Conservation (phyloP, 208 protist genomes). For the Borovskyia barvae region DNA sequence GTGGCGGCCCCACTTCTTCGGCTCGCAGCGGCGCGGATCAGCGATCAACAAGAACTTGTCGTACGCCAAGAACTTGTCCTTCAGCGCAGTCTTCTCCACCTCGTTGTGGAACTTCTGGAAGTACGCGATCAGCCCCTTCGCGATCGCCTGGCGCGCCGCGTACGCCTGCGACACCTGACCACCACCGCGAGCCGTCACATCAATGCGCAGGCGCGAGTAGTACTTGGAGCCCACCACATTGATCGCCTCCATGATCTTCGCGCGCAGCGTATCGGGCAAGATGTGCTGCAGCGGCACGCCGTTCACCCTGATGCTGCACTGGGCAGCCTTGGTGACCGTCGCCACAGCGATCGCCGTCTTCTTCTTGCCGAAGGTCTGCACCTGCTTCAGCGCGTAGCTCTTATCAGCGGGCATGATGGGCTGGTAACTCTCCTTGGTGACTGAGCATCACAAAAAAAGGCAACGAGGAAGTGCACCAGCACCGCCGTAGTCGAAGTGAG, state of each 20-base stretch:
- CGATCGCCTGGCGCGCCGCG: slow-evolving; percentile 98
- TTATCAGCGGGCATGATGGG: slow-evolving; percentile 70
- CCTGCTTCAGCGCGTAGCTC: slow-evolving; percentile 83
- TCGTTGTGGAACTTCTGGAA: slow-evolving; percentile 98
- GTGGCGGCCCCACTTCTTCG: slow-evolving; percentile 99
- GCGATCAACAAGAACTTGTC: slow-evolving; percentile 99
- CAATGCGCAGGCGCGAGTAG: slow-evolving; percentile 97
- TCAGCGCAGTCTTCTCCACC: slow-evolving; percentile 97
- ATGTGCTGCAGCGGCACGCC: slow-evolving; percentile 97
- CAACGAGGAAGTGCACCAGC: no score
- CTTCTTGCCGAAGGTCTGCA: slow-evolving; percentile 96
- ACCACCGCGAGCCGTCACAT: slow-evolving; percentile 97
- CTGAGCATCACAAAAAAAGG: no score
- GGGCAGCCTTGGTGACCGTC: slow-evolving; percentile 93
- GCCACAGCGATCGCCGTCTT: slow-evolving; percentile 99
- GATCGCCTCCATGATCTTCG: slow-evolving; percentile 98
- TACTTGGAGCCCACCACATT: slow-evolving; percentile 94
- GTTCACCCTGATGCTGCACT: slow-evolving; percentile 99
- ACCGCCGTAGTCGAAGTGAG: no score
- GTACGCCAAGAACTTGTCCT: slow-evolving; percentile 96
- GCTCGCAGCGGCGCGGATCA: slow-evolving; percentile 99
- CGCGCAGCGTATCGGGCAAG: slow-evolving; percentile 96
- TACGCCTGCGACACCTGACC: slow-evolving; percentile 98
- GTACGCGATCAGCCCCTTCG: slow-evolving; percentile 98
- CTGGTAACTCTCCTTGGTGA: slow-evolving; percentile 17